phyloP scores from a whole-genome alignment of 2,329 filamentous ascomycete genomes.

The Pseudogymnoascus pannorum region DNA sequence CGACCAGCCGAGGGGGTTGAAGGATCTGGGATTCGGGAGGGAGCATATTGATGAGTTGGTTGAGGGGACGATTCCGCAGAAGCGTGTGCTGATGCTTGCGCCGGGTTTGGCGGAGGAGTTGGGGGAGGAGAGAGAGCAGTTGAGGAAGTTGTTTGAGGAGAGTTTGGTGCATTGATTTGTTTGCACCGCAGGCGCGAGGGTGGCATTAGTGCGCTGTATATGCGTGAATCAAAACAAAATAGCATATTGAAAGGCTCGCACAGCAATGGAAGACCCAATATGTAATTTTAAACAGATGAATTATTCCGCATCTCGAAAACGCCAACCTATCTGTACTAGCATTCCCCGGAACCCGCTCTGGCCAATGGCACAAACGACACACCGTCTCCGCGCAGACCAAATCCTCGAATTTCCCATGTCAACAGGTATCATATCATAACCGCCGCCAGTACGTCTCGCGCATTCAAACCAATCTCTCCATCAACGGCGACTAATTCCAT shows the following conservation, averaged over 20 bases:
- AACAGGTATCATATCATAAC: slow-evolving; percentile 6
- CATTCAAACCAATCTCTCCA: background rate
- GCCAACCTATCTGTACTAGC: background rate
- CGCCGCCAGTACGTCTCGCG: background rate
- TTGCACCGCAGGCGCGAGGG: background rate
- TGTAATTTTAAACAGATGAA: background rate
- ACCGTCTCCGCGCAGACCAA: background rate
- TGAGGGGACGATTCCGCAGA: slow-evolving; percentile 90
- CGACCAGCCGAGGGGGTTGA: slow-evolving; percentile 83
- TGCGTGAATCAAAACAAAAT: background rate
- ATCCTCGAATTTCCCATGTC: background rate
- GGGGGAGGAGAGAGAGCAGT: slow-evolving; percentile 62
- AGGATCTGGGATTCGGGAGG: slow-evolving; percentile 69
- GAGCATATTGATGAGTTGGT: slow-evolving; percentile 76
- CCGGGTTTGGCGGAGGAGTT: slow-evolving; percentile 69
- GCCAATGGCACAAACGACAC: background rate
- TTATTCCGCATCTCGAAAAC: background rate
- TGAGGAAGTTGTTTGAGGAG: slow-evolving; percentile 61
- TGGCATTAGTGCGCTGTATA: background rate
- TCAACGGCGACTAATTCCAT: background rate
- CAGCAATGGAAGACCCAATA: background rate
- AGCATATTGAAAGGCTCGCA: background rate
- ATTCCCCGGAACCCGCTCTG: background rate
- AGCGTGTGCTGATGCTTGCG: slow-evolving; percentile 82
- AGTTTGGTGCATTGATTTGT: slow-evolving; percentile 42